Evolutionary conservation across 1,139 yeast species (phyloP).

Genomic region (Wickerhamiella pararugosa): DNA sequence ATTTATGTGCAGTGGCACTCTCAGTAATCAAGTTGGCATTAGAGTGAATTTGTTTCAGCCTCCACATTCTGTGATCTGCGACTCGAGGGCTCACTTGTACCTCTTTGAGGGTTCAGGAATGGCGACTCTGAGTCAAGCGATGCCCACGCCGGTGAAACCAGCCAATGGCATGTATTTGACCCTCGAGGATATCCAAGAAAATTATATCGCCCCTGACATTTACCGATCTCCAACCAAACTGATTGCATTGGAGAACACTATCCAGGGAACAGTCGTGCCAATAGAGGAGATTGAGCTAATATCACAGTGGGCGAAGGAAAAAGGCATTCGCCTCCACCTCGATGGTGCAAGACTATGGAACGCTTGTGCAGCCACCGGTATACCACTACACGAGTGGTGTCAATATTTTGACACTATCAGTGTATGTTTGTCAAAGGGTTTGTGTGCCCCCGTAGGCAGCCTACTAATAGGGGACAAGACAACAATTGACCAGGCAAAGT

Average conservation of each 20-base stretch:
- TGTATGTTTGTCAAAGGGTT: slow-evolving; percentile 73
- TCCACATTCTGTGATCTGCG: slow-evolving; percentile 74
- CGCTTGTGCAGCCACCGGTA: slow-evolving; percentile 63
- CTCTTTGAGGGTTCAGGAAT: slow-evolving; percentile 82
- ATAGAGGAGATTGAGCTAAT: slow-evolving; percentile 64
- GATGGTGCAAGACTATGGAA: slow-evolving; percentile 96
- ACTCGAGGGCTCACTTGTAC: slow-evolving; percentile 72
- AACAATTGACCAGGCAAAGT: slow-evolving; percentile 60
- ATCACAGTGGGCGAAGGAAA: slow-evolving; percentile 50
- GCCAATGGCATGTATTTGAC: slow-evolving; percentile 62
- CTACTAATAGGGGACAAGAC: slow-evolving; percentile 56
- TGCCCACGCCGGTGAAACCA: slow-evolving; percentile 77
- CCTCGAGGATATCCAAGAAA: slow-evolving; percentile 54
- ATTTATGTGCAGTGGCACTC: slow-evolving; percentile 78
- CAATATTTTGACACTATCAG: slow-evolving; percentile 75
- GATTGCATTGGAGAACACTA: slow-evolving; percentile 74
- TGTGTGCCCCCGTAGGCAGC: slow-evolving; percentile 93
- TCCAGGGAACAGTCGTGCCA: slow-evolving; percentile 74
- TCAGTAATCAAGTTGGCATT: slow-evolving; percentile 78
- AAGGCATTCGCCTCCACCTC: slow-evolving; percentile 56
- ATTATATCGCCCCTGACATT: slow-evolving; percentile 62
- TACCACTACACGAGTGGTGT: slow-evolving; percentile 58
- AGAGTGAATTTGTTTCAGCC: slow-evolving; percentile 71
- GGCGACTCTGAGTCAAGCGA: slow-evolving; percentile 79
- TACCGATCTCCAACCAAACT: slow-evolving; percentile 83